These are phyloP conservation scores for Scheffersomyces segobiensis DNA, from an alignment of 1,139 yeast genomes.

Conservation along the genomic window DNA sequence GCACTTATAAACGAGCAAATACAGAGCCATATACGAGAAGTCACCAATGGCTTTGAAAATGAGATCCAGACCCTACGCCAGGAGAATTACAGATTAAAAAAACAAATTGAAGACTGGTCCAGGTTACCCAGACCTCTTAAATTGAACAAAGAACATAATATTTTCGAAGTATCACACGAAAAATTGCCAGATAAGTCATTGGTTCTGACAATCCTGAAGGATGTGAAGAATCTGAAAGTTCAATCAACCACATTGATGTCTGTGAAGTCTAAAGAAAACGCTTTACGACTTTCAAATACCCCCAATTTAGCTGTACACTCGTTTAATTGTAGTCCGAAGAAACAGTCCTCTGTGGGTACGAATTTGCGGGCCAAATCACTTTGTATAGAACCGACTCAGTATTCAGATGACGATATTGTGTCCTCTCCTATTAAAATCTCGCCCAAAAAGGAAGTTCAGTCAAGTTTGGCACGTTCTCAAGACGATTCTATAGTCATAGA, in stretches of 20 bases:
- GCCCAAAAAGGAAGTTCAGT: constrained; percentile 5
- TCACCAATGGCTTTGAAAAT: not conserved
- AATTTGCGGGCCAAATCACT: not conserved
- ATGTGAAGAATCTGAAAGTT: not conserved
- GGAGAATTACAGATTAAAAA: not conserved
- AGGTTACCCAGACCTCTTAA: not conserved
- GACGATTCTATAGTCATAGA: not conserved
- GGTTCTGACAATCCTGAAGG: not conserved
- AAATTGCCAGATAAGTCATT: not conserved
- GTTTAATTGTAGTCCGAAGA: not conserved
- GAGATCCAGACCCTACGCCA: not conserved
- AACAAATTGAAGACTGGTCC: not conserved
- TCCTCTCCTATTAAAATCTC: constrained; percentile 10
- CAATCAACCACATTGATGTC: not conserved
- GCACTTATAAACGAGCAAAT: not conserved
- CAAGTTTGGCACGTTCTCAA: not conserved
- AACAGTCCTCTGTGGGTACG: not conserved
- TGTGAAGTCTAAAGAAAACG: not conserved
- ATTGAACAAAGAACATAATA: not conserved
- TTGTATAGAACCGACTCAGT: constrained; percentile 12
- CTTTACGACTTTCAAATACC: not conserved
- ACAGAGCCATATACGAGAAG: not conserved
- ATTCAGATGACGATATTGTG: constrained; percentile 14
- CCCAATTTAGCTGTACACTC: not conserved
- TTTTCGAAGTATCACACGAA: not conserved